Conservation (phyloP, 164 flowering plant genomes). For the Cinnamomum micranthum region DNA sequence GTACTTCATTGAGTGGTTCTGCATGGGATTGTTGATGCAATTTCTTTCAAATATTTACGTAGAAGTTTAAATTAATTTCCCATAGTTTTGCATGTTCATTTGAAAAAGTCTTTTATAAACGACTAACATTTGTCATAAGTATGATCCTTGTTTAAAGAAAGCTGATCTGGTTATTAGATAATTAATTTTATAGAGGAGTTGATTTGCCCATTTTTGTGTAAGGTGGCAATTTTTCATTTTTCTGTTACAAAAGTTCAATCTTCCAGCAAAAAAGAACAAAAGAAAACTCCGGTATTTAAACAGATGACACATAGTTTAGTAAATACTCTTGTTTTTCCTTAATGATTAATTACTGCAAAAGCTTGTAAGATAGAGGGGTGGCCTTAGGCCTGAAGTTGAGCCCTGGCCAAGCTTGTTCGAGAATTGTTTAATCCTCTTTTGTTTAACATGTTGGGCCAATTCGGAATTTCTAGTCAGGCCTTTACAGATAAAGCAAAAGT, state of each 20-base stretch:
- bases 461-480: no score
- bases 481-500: no score
- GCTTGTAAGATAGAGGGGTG: no score
- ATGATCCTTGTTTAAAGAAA: not conserved
- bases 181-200: not conserved
- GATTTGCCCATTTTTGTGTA: not conserved
- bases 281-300: not conserved
- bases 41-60: not conserved
- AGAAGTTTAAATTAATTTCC: no score
- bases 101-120: no score
- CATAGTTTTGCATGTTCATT: not conserved
- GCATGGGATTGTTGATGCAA: not conserved
- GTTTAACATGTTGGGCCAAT: no score
- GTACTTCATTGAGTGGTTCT: not conserved
- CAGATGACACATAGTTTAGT: not conserved
- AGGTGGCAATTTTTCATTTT: not conserved
- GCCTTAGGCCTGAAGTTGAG: no score
- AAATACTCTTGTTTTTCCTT: not conserved
- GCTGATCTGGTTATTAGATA: not conserved
- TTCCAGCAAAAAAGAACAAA: not conserved
- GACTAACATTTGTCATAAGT: not conserved
- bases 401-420: no score
- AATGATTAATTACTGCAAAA: no score
- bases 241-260: not conserved
- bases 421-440: no score